These are phyloP conservation scores for Coprinopsis marcescibilis DNA, from an alignment of 768 basidiomycete species.

Conservation along the genomic window DNA sequence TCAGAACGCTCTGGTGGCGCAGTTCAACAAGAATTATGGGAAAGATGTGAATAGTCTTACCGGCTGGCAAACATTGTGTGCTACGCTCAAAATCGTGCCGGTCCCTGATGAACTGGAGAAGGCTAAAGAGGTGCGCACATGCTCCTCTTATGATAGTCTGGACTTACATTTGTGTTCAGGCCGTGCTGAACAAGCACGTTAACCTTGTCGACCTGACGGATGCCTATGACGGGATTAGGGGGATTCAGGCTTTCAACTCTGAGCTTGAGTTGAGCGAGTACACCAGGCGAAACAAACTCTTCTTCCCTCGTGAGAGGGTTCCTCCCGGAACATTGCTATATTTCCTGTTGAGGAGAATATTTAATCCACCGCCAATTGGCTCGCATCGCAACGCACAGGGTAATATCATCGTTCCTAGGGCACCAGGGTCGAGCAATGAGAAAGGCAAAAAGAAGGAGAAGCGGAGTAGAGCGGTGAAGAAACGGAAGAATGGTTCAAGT, in stretches of 20 bases:
- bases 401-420: background rate
- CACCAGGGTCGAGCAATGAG: background rate
- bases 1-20: background rate
- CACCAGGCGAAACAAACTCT: constrained; percentile 1
- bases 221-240: background rate
- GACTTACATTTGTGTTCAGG: background rate
- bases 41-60: background rate
- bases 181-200: constrained; percentile 4
- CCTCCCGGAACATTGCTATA: constrained; percentile 4
- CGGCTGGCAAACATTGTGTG: constrained; percentile 3
- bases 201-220: constrained; percentile 11
- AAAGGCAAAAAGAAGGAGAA: background rate
- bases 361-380: background rate
- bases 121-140: background rate
- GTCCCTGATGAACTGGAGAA: background rate
- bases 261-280: constrained; percentile 8
- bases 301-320: constrained; percentile 4
- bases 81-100: background rate
- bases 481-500: background rate
- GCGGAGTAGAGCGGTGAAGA: background rate
- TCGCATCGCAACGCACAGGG: background rate
- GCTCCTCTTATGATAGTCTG: background rate
- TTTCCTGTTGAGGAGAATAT: constrained; percentile 3
- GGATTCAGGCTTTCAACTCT: background rate
- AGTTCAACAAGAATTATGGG: constrained; percentile 3